Base-by-base conservation (phyloP, 495 filamentous ascomycete genomes). In the Gamarada debralockiae region DNA sequence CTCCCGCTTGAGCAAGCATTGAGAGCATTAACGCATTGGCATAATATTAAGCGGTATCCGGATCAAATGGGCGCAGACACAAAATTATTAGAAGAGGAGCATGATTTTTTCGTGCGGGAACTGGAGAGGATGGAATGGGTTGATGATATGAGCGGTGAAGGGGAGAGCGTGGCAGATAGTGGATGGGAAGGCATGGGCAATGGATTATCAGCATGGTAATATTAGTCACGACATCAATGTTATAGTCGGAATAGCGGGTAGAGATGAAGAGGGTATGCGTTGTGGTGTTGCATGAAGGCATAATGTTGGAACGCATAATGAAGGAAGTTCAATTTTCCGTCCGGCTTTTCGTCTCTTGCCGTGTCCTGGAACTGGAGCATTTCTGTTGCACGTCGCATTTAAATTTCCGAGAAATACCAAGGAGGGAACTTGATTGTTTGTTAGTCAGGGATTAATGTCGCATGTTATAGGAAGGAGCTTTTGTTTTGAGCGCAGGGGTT, bases 31-130 rank as follows among this genome's bases (percentile, higher is more conserved):
- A 95, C 91, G 31, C 87, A 95, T 65, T 98, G 93, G 89, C 89
- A 90, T 72, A 93, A 96, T 64, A 70, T 96, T 58, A 78, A 86
- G 34, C 67, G 81, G 45, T 97, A 93, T 59, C 84, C 86, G 25
- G 86, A 88, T 41, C 76, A 80, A 25, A 92, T 97, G 86, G 87
- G 85, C 12, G 78, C 81, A 0, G 80, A 85, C 42, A 79, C 83
- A 49, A 70, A 70, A 43, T 73, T 87, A 34, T 67, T 88, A 64
- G 81, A 83, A 45, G 87, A 89, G 66, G 90, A 95, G 61, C 78
- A 86, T 46, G 89, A 95, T 62, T 98, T 96, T 65, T 98, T 98
- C 64, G 77, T 80, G 17, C 73, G 90, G 39, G 93, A 98, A 71
- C 70, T 97, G 50, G 92, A 92, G 69, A 88, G 85, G 64, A 85